Evolutionary conservation across 2,329 filamentous ascomycete genomes (phyloP), one percentile per base, ranked within the genome.

Genomic region (Talaromyces pinophilus): DNA sequence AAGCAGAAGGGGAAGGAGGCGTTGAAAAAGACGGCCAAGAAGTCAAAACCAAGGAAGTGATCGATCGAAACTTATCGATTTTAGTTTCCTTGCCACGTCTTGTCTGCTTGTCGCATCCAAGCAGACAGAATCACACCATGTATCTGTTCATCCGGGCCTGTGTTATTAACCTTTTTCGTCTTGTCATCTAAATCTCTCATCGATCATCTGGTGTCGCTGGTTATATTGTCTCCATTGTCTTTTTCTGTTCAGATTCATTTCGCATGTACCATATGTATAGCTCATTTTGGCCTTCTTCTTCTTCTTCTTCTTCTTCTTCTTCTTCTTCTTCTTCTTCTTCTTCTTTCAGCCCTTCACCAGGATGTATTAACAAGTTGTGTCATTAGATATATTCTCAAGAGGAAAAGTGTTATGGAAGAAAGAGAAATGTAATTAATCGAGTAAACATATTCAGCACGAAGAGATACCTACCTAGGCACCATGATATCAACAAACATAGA

Each of bases 181-280:
- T 55, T 57, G 11, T 11, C 28, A 35, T 33, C 52, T 6, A 55
- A 13, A 38, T 55, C 30, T 55, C 33, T 57, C 54, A 38, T 57
- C 33, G n/a, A 57, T 57, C 54, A 38, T 57, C 33, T 57, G 54
- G 54, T 57, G 54, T 57, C 33, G 54, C 54, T 57, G 54, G 54
- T 38, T 57, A 38, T 38, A 8, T 54, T 33, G 13, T 54, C 15
- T 33, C 17, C 25, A 33, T 38, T 19, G 38, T 3, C n/a, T 19
- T 63, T n/a, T 33, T 10, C 28, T 50, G 11, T 52, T 52, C 19
- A 28, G 19, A 40, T 46, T 50, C 28, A 2, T 30, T 60, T 60
- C 25, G 38, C 33, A 35, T 64, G 62, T 64, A 64, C 19, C 30
- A 59, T 64, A 64, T 64, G 40, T 64, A 64, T 64, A 63, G 25